Percentiles rank a stretch among this genome's conserved stretches.
These are phyloP conservation scores for Metschnikowia drakensbergensis DNA, from an alignment of 805 yeast species.

Conservation along the genomic window DNA sequence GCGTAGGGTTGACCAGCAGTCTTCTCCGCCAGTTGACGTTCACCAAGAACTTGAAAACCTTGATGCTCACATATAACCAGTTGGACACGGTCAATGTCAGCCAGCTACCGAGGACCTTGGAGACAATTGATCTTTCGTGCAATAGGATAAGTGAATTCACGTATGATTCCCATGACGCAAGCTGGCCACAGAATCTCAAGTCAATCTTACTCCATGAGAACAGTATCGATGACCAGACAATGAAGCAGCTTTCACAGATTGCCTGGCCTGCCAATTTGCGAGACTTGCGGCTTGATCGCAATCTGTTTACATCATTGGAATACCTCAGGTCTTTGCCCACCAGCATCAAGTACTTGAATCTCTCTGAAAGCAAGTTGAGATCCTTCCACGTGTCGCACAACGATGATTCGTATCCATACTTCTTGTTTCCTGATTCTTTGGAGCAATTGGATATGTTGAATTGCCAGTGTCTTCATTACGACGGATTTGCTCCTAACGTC, in stretches of 20 bases:
- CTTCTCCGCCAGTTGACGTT: conserved; percentile 11
- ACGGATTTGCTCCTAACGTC: neutral
- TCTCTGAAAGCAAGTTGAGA: conserved; percentile 23
- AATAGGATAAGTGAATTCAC: conserved; percentile 19
- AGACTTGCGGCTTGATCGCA: conserved; percentile 23
- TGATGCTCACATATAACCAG: conserved; percentile 33
- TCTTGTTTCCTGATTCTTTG: conserved; percentile 29
- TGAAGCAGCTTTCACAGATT: conserved; percentile 16
- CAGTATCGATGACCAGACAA: conserved; percentile 17
- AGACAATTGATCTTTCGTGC: conserved; percentile 28
- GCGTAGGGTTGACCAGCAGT: conserved; percentile 20
- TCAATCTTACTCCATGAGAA: conserved; percentile 24
- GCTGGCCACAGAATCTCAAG: conserved; percentile 27
- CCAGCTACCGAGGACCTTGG: conserved; percentile 26
- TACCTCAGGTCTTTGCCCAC: conserved; percentile 20
- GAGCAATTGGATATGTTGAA: conserved; percentile 20
- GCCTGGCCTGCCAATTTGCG: conserved; percentile 25
- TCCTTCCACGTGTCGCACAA: conserved; percentile 13
- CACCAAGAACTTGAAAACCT: conserved; percentile 24
- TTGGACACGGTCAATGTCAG: conserved; percentile 21
- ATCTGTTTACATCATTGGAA: conserved; percentile 20
- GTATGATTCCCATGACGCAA: conserved; percentile 5
- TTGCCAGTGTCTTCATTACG: conserved; percentile 13
- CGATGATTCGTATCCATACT: conserved; percentile 15
- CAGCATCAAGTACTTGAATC: conserved; percentile 22